Percentiles rank a stretch among this genome's conserved stretches.
These are phyloP conservation scores for Suillus plorans DNA, from an alignment of 768 basidiomycete species.

Conservation along the genomic window DNA sequence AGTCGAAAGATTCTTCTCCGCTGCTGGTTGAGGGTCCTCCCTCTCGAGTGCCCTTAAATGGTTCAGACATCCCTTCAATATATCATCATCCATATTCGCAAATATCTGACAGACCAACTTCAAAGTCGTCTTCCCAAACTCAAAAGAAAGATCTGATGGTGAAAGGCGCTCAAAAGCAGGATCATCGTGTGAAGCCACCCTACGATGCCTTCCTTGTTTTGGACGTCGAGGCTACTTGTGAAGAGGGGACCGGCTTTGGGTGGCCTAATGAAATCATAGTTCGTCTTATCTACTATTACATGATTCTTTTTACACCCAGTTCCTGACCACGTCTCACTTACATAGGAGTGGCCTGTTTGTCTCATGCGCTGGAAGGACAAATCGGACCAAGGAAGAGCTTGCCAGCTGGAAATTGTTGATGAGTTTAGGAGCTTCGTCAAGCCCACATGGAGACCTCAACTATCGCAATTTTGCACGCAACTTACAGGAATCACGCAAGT, in stretches of 20 bases:
- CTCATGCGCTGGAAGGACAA: conserved; percentile 81
- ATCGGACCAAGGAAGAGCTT: conserved; percentile 47
- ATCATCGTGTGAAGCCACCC: conserved; percentile 36
- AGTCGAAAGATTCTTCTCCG: neutral
- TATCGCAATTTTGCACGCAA: conserved; percentile 81
- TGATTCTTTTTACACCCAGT: conserved; percentile 1
- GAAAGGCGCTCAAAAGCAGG: conserved; percentile 13
- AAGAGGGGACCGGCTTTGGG: conserved; percentile 61
- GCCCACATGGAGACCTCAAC: conserved; percentile 81
- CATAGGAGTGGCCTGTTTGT: conserved; percentile 91
- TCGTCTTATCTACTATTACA: conserved; percentile 30
- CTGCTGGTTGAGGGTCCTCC: neutral
- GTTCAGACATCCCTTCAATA: conserved; percentile 20
- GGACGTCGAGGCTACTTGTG: conserved; percentile 88
- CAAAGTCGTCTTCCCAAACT: conserved; percentile 4
- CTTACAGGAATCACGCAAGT: conserved; percentile 96
- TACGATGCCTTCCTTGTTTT: conserved; percentile 84
- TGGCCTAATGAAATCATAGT: conserved; percentile 98
- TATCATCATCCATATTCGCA: conserved; percentile 11
- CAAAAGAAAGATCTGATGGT: conserved; percentile 5
- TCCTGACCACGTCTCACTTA: conserved; percentile 10
- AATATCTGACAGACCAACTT: conserved; percentile 9
- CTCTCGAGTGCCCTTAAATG: neutral
- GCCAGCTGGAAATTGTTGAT: conserved; percentile 64
- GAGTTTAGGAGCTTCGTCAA: conserved; percentile 88